Evolutionary conservation across 257 asterid species (phyloP), one percentile per base, ranked within the genome.

Genomic region (Striga asiatica): DNA sequence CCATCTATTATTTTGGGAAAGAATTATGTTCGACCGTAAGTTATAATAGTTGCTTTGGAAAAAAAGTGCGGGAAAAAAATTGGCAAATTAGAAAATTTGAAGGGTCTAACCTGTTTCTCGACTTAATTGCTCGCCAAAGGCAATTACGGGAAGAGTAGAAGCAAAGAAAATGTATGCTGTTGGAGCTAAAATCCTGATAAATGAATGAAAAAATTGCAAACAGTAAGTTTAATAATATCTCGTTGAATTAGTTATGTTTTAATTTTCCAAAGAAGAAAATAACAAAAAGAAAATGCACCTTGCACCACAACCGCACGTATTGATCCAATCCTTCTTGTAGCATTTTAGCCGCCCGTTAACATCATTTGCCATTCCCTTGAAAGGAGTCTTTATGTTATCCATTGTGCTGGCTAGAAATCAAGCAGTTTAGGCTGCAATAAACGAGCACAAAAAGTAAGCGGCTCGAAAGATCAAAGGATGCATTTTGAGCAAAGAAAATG

Each of bases 121-220:
- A 57, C 70, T 81, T 18, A 81, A 46, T 66, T 81, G 85, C 66
- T 78, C 82, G 25, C 85, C 89, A 50, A 81, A 78, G 51, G 85
- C 85, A 63, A 81, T 81, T 12, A 81, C 89, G 10, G 89, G 89
- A 62, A 78, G 85, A 31, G 89, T 80, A 21, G 84, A 80, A 31
- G 88, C 84, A 47, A 80, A 77, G 62, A 70, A 80, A 34, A 80
- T 72, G 14, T 75, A 81, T 0, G 84, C 49, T 14, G 85, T 77
- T 39, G 89, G 89, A 70, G 89, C 89, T 19, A 81, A 24, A 13
- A 81, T 75, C 66, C 89, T 79, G 66, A 7, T 8, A 53, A 11
- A 28, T 1, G 9, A 14, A 9, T 0, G 0, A 35, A 1, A 38
- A 2, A 11, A 1, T 39, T 39, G 16, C 18, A 13, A n/a, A 2